These are phyloP conservation scores for Stropharia rugosoannulata DNA, from an alignment of 768 basidiomycete genomes.

Conservation along the genomic window DNA sequence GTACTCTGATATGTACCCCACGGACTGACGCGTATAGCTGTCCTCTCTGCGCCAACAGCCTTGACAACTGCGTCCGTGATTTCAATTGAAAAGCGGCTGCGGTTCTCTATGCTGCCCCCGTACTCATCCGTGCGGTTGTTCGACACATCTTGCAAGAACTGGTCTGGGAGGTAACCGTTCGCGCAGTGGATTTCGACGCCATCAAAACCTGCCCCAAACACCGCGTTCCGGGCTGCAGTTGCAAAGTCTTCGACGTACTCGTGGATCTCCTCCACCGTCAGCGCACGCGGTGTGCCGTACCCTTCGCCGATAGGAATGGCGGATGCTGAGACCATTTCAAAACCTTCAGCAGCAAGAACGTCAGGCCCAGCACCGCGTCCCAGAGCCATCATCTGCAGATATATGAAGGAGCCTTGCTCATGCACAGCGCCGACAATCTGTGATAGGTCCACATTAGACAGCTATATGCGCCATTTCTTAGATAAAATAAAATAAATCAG, in stretches of 20 bases:
- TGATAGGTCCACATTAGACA: too few species aligned
- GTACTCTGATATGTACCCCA: constrained; percentile 39
- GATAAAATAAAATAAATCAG: too few species aligned
- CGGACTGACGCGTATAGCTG: constrained; percentile 57
- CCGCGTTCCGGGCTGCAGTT: constrained; percentile 53
- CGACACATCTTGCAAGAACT: constrained; percentile 55
- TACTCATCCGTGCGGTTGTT: constrained; percentile 66
- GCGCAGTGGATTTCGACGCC: constrained; percentile 51
- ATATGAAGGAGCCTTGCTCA: neutral
- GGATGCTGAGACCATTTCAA: too few species aligned
- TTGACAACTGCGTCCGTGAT: constrained; percentile 49
- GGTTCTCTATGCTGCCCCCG: constrained; percentile 64
- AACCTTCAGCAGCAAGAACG: neutral
- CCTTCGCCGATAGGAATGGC: too few species aligned
- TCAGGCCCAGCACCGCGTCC: neutral
- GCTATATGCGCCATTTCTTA: too few species aligned
- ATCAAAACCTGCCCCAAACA: constrained; percentile 64
- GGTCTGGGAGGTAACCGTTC: constrained; percentile 52
- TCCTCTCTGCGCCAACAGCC: constrained; percentile 51
- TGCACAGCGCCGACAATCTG: neutral
- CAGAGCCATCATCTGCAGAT: neutral
- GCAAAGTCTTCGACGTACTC: constrained; percentile 50
- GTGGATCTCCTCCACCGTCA: constrained; percentile 47
- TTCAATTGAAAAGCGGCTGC: constrained; percentile 56
- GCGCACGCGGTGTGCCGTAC: constrained; percentile 29